Evolutionary conservation across 2,329 filamentous ascomycete genomes (phyloP), one percentile per base, ranked within the genome.

Genomic region (Fragosphaeria purpurea): DNA sequence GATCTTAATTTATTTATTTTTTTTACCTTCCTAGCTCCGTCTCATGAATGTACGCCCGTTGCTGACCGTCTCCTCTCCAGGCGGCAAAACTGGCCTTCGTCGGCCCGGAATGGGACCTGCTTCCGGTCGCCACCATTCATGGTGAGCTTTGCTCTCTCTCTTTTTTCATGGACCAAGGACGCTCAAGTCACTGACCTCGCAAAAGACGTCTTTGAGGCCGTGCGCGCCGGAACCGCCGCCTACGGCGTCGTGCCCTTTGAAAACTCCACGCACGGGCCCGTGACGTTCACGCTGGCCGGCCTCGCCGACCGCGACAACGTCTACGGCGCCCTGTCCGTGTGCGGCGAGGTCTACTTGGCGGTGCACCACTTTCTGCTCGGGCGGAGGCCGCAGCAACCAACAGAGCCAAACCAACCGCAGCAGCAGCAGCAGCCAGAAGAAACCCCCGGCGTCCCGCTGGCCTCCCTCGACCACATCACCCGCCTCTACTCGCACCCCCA

Each of bases 401-500:
- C 22, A 22, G 22, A 22, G 22, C 22, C 22, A 2, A 22, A 22
- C 22, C 57, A 52, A 37, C 52, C 35, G 4, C n/a, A 7, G 11
- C 30, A 8, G 39, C 31, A 6, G 33, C 39, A 4, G 8, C 34
- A 4, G 41, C 44, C 5, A 30, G 35, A 37, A 37, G 35, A 37
- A 11, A 11, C 32, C 52, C 48, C 44, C 50, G 59, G 13, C 32
- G 45, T 44, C 10, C 79, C 82, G 4, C 59, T 76, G 40, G 60
- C 63, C 47, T 68, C 70, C 55, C 66, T 90, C 55, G 66, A 70
- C 50, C 74, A 84, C 58, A 76, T 97, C 60, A 78, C 75, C 58
- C 83, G 84, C 61, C 68, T 98, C 41, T 95, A 95, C 70, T 93
- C 88, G 31, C 93, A 98, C 67, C 90, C 91, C 8, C 93, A 98